Conservation (phyloP, 2,329 filamentous ascomycete species). For the Fusarium nygamai region DNA sequence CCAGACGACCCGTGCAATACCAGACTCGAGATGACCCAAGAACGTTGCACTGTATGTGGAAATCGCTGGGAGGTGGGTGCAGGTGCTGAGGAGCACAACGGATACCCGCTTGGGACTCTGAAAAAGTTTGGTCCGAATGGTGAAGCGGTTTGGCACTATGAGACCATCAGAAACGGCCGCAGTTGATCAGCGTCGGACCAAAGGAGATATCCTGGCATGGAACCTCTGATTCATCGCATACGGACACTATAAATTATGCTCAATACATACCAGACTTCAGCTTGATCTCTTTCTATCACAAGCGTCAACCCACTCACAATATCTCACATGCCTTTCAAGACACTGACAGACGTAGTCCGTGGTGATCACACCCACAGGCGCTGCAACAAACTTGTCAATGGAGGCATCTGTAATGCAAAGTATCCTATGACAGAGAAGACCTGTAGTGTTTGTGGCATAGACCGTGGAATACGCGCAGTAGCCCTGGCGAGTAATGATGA, state of each 20-base stretch:
- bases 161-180: background rate
- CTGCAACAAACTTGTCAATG: background rate
- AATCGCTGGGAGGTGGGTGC: too few relatives aligned
- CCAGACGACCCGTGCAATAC: too few relatives aligned
- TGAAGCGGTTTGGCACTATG: background rate
- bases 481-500: background rate
- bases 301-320: background rate
- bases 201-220: accelerated
- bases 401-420: background rate
- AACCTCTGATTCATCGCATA: accelerated
- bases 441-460: background rate
- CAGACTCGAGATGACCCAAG: background rate
- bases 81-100: too few relatives aligned
- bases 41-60: background rate
- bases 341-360: background rate
- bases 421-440: background rate
- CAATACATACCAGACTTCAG: too few relatives aligned
- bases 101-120: background rate
- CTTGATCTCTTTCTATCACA: too few relatives aligned
- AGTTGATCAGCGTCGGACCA: too few relatives aligned
- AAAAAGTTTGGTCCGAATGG: background rate
- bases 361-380: background rate
- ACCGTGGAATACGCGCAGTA: background rate
- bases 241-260: background rate
- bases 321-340: background rate